Base-by-base conservation (phyloP, 225 moss, liverwort and hornwort genomes). In the Rhytidiadelphus loreus region DNA sequence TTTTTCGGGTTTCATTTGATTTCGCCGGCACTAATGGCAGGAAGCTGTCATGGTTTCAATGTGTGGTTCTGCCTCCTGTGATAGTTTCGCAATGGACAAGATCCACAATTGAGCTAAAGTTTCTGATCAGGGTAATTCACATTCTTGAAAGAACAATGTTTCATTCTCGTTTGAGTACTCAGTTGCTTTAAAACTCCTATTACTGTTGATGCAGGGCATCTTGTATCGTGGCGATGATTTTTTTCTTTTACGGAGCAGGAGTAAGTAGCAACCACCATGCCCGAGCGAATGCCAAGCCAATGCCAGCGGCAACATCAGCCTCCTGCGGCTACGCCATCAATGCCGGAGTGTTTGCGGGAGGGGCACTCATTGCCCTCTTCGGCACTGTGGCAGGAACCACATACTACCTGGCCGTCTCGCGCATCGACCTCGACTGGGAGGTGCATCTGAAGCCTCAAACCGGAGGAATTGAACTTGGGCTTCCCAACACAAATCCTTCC, bases 231-330 rank as follows among this genome's bases (percentile, higher is more conserved):
- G 89, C 93, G 2, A 69, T 92, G 50, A n/a, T 87, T 33, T 92
- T 90, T 39, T 94, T 90, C 88, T 92, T 93, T 86, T 94, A 94
- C 39, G 93, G 92, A 53, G 93, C 94, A 24, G 92, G 89, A 17
- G 93, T 94, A 63, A 90, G 84, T 63, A 89, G 89, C 82, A 92
- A 93, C 85, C 88, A 71, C 84, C 93, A 89, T 60, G 92, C 89
- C 20, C 82, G 75, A 81, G 63, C 61, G 22, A 88, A 93, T 29
- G 50, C 93, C 15, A 90, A 89, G 82, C 89, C 90, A 7, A 32
- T 92, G 14, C 94, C 92, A 6, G 90, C 68, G 14, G 82, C 94
- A 7, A 93, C 92, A 16, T 87, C 92, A 0, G 89, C 88, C 11
- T 85, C 93, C 1, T 94, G 94, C 29, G 93, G 94, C 14, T 92